These are phyloP conservation scores for Psilocybe mexicana DNA, from an alignment of 1,284 basidiomycete genomes.

Conservation along the genomic window DNA sequence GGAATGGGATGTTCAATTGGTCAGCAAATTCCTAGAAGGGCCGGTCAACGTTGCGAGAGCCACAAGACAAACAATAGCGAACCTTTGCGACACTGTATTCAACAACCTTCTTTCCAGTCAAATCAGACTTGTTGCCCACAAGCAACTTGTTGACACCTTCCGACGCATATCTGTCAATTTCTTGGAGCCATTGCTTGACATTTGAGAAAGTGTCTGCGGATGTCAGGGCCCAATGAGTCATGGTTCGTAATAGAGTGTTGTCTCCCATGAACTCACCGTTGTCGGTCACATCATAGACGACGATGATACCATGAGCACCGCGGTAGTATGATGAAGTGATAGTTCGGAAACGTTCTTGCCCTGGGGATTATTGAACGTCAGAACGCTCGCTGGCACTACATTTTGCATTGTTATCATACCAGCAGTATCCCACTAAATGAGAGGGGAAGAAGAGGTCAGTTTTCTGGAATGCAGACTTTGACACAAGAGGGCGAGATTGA, in stretches of 20 bases:
- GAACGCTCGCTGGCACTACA: not conserved
- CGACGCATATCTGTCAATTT: conserved; percentile 98
- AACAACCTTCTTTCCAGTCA: conserved; percentile 98
- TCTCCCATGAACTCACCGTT: conserved; percentile 61
- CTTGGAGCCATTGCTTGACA: conserved; percentile 99
- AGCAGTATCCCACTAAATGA: conserved; percentile 90
- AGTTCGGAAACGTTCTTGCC: conserved; percentile 96
- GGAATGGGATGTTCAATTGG: conserved; percentile 93
- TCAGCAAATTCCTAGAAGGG: conserved; percentile 86
- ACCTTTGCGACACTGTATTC: conserved; percentile 98
- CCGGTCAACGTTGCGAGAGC: conserved; percentile 4
- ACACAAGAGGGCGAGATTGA: conserved; percentile 4
- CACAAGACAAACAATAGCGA: conserved; percentile 21
- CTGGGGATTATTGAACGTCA: conserved; percentile 38
- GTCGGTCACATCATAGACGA: conserved; percentile 99
- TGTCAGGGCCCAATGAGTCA: conserved; percentile 11
- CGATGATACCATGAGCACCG: conserved; percentile 95
- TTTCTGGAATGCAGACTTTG: not conserved
- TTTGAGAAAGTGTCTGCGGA: conserved; percentile 90
- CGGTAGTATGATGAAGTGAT: conserved; percentile 98
- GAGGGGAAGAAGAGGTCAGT: conserved; percentile 23
- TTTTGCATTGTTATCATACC: conserved; percentile 43
- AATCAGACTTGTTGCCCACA: conserved; percentile 97
- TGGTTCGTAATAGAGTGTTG: conserved; percentile 2
- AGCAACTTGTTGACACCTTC: conserved; percentile 99